Evolutionary conservation across 768 basidiomycete species (phyloP), one percentile per base, ranked within the genome.

Genomic region (Auriscalpium vulgare): DNA sequence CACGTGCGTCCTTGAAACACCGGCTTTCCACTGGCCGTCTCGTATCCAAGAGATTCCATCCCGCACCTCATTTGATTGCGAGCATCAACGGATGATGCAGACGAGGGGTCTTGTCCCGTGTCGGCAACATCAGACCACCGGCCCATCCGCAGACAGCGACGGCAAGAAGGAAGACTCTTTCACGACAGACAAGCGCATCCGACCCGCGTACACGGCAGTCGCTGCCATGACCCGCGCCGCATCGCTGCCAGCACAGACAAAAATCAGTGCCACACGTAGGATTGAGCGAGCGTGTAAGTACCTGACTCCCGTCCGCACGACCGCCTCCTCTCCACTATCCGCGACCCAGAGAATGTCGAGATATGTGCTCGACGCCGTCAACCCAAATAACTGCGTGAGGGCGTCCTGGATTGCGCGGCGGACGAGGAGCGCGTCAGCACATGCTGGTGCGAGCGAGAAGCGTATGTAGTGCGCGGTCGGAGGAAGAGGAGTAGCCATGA

Each of bases 291-390:
- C 4, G 29, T 4, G 29, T 29, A 29, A 29, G 29, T 29, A 82
- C 81, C 64, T 69, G 60, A 70, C 64, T 4, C 69, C 64, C 9
- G 74, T 61, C 43, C 81, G 74, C 34, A 81, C 58, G 10, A 81
- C 71, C 37, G 67, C 70, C 51, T 74, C 71, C 3, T 59, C 59
- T 1, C 77, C 77, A 8, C 73, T 68, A 3, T 72, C 68, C 8
- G 73, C 66, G 9, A 83, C 61, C 75, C 79, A 82, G 16, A 88
- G 68, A 10, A 88, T 66, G 61, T 88, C 86, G 36, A 87, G 56
- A 57, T 83, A 78, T 2, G 73, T 74, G 48, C 74, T 71, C 1
- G 83, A 75, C 9, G 70, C 69, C 4, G 79, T 78, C 43, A 76
- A 56, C 3, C 86, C 85, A 59, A 85, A 84, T 9, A 75, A 70